These are phyloP conservation scores for Hypoxylon sp. DNA, from an alignment of 2,329 filamentous ascomycete genomes.

Conservation along the genomic window DNA sequence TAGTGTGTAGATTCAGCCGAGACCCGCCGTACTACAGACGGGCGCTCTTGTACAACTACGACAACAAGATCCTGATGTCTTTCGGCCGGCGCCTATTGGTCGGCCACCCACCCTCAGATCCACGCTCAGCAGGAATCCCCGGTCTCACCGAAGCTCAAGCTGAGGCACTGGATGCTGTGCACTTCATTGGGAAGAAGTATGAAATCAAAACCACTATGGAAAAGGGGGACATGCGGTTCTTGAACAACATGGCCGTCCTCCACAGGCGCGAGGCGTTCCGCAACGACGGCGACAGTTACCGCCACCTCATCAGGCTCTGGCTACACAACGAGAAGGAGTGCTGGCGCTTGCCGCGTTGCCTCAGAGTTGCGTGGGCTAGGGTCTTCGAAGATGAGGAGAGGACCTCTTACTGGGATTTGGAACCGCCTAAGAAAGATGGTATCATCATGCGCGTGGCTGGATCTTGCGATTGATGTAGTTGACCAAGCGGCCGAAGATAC, in stretches of 20 bases:
- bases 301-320: slow-evolving; percentile 21
- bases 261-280: slow-evolving; percentile 5
- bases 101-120: not conserved
- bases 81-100: not conserved
- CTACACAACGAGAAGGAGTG: slow-evolving; percentile 16
- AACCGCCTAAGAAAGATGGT: slow-evolving; percentile 10
- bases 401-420: slow-evolving; percentile 10
- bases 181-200: slow-evolving; percentile 4
- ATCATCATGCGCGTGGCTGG: slow-evolving; percentile 14
- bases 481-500: no score
- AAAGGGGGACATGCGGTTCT: slow-evolving; percentile 2
- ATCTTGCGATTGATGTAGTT: slow-evolving; percentile 4
- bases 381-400: slow-evolving; percentile 12
- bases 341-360: slow-evolving; percentile 3
- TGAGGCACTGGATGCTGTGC: not conserved
- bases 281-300: slow-evolving; percentile 9
- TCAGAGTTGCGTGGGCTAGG: slow-evolving; percentile 6
- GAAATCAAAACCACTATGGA: not conserved
- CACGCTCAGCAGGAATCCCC: slow-evolving; percentile 1
- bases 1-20: not conserved
- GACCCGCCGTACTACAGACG: slow-evolving; percentile 5
- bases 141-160: not conserved
- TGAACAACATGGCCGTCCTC: slow-evolving; percentile 6
- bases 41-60: slow-evolving; percentile 3
- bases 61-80: slow-evolving; percentile 3